These are phyloP conservation scores for Picea glauca DNA, from an alignment of 75 land plant species.

Conservation along the genomic window DNA sequence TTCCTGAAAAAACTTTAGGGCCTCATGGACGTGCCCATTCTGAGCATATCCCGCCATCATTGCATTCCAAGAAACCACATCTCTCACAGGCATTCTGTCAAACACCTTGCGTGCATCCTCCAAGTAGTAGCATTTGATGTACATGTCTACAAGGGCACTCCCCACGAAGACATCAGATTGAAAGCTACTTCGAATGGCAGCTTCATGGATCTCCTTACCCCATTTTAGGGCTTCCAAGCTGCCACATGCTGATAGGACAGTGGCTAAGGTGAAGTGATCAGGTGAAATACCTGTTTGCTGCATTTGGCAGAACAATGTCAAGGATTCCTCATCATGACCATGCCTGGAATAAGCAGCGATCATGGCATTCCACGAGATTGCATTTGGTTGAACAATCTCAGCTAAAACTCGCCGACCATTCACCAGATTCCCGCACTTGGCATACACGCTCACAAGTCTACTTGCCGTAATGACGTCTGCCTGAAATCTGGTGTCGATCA, in stretches of 20 bases:
- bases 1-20: slow-evolving; percentile 40
- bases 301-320: slow-evolving; percentile 42
- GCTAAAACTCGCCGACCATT: slow-evolving; percentile 39
- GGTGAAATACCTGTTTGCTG: slow-evolving; percentile 17
- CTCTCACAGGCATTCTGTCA: slow-evolving; percentile 39
- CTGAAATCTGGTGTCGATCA: not conserved
- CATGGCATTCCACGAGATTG: slow-evolving; percentile 65
- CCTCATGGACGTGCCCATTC: slow-evolving; percentile 43
- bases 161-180: slow-evolving; percentile 50
- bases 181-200: slow-evolving; percentile 28
- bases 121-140: slow-evolving; percentile 49
- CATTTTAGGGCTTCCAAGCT: slow-evolving; percentile 28
- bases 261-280: slow-evolving; percentile 49
- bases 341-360: slow-evolving; percentile 45
- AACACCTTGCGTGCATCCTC: slow-evolving; percentile 44
- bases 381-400: slow-evolving; percentile 36
- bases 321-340: slow-evolving; percentile 35
- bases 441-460: slow-evolving; percentile 48
- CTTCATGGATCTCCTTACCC: slow-evolving; percentile 52
- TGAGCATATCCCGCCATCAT: slow-evolving; percentile 70
- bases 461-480: slow-evolving; percentile 31
- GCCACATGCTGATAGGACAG: slow-evolving; percentile 53
- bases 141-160: slow-evolving; percentile 57
- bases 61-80: slow-evolving; percentile 60
- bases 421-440: slow-evolving; percentile 42